Evolutionary conservation across 2,329 filamentous ascomycete species (phyloP).

Genomic region (Pseudogymnoascus sp.): DNA sequence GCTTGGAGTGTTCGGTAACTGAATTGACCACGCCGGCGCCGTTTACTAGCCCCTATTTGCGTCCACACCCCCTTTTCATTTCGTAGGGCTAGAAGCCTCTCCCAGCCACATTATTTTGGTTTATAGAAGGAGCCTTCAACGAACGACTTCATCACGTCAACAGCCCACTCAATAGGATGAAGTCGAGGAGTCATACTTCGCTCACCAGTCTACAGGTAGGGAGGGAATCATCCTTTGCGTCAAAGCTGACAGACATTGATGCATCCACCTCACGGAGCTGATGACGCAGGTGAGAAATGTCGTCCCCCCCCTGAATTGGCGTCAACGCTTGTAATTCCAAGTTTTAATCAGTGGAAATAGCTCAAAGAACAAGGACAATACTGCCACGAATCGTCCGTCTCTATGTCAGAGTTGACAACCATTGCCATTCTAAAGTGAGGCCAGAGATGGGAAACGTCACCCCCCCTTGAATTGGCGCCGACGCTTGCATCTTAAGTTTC

Average conservation of each 20-base stretch:
- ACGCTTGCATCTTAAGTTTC: not conserved
- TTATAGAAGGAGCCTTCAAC: not conserved
- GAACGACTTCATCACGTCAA: not conserved
- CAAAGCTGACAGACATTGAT: not conserved
- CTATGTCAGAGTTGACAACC: not conserved
- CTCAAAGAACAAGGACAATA: not conserved
- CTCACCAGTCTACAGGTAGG: not conserved
- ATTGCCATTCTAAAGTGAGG: not conserved
- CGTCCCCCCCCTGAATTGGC: not conserved
- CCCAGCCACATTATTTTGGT: not conserved
- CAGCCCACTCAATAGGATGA: not conserved
- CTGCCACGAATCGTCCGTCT: not conserved
- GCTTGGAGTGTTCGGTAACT: not conserved
- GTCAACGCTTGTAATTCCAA: not conserved
- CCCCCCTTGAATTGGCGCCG: not conserved
- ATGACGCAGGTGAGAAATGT: not conserved
- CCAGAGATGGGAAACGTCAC: not conserved
- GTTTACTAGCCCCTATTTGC: not conserved
- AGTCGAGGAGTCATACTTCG: not conserved
- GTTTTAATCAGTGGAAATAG: not conserved
- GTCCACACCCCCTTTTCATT: not conserved
- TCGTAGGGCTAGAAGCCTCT: not conserved
- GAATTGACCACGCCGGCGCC: not conserved
- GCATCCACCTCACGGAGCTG: not conserved
- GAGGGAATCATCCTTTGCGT: not conserved